phyloP scores from a whole-genome alignment of 441 rosid genomes.

The Pelargonium myrrhifolium region DNA sequence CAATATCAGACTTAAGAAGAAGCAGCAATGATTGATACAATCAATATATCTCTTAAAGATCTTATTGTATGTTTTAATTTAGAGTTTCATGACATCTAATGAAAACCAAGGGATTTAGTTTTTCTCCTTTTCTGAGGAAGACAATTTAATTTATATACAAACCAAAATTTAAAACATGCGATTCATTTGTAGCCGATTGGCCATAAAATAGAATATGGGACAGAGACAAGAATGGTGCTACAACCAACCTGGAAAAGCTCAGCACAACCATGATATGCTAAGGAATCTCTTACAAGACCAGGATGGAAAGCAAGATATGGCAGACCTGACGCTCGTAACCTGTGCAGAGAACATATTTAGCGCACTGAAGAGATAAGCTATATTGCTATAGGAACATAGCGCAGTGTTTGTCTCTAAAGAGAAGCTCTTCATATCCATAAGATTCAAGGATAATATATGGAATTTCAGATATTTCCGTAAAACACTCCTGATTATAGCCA shows the following conservation, averaged over 20 bases:
- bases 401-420: too few relatives aligned
- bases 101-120: neutral
- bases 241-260: constrained; percentile 19
- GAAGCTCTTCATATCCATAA: too few relatives aligned
- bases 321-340: constrained; percentile 17
- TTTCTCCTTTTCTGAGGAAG: neutral
- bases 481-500: neutral
- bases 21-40: too few relatives aligned
- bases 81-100: neutral
- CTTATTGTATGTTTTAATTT: neutral
- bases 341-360: neutral
- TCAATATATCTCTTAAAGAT: too few relatives aligned
- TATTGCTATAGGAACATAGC: neutral
- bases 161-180: neutral
- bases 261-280: constrained; percentile 25
- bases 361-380: neutral
- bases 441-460: too few relatives aligned
- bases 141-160: neutral
- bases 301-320: constrained; percentile 21
- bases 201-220: neutral
- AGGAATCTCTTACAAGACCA: constrained; percentile 16
- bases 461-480: too few relatives aligned
- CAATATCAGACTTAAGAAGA: too few relatives aligned
- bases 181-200: too few relatives aligned
- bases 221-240: neutral